Evolutionary conservation across 495 filamentous ascomycete species (phyloP).

Genomic region (Penicillium tannophilum): DNA sequence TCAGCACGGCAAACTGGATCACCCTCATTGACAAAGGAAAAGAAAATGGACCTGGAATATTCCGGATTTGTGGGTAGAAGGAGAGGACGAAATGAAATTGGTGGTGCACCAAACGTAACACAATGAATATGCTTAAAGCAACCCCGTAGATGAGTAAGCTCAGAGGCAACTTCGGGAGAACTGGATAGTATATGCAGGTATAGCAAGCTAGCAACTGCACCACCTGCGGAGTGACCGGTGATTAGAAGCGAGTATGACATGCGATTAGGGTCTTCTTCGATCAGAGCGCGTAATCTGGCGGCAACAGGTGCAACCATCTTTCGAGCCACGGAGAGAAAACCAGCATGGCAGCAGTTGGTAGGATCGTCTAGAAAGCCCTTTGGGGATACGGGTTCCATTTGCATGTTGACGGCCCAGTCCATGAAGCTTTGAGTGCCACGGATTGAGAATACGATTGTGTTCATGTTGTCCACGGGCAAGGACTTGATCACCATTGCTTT

Average conservation of each 20-base stretch:
- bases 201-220: conserved; percentile 74
- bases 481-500: conserved; percentile 86
- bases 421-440: conserved; percentile 76
- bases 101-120: conserved; percentile 79
- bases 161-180: conserved; percentile 50
- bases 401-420: conserved; percentile 83
- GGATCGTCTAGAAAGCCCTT: conserved; percentile 72
- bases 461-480: conserved; percentile 70
- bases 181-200: conserved; percentile 76
- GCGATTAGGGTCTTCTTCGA: conserved; percentile 70
- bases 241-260: conserved; percentile 71
- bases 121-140: conserved; percentile 78
- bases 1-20: conserved; percentile 79
- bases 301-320: conserved; percentile 77
- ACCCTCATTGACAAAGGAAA: conserved; percentile 80
- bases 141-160: conserved; percentile 65
- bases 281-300: conserved; percentile 62
- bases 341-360: conserved; percentile 74
- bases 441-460: conserved; percentile 79
- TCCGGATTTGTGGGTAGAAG: conserved; percentile 50
- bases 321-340: conserved; percentile 72
- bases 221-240: conserved; percentile 82
- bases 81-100: conserved; percentile 69
- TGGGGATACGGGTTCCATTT: conserved; percentile 62
- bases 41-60: conserved; percentile 64